Percentiles rank a stretch among this genome's conserved stretches.
Conservation (phyloP, 2,329 filamentous ascomycete genomes). For the Phyllosticta citribraziliensis region DNA sequence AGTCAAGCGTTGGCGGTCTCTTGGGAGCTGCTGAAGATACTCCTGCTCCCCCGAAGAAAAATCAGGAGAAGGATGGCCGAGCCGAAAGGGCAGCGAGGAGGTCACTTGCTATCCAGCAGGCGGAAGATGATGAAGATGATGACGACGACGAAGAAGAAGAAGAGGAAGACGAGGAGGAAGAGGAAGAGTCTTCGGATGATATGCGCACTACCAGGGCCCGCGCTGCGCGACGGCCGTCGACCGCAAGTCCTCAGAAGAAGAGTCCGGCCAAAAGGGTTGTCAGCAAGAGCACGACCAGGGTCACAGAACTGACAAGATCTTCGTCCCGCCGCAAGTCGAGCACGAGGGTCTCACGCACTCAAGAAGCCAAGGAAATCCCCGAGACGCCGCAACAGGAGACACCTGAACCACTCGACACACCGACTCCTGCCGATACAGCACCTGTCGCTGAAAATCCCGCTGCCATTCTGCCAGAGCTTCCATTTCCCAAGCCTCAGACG, state of each 20-base stretch:
- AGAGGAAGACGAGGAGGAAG: background rate
- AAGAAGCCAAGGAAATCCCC: background rate
- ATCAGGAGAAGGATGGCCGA: conserved; percentile 1
- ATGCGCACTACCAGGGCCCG: background rate
- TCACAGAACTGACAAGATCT: background rate
- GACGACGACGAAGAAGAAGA: background rate
- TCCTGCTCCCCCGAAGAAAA: background rate
- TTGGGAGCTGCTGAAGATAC: background rate
- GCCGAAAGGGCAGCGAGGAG: conserved; percentile 6
- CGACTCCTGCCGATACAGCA: background rate
- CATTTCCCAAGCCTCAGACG: background rate
- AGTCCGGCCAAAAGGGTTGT: background rate
- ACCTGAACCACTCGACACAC: background rate
- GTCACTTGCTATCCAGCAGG: background rate
- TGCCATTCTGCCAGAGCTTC: background rate
- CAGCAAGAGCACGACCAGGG: background rate
- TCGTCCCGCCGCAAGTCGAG: background rate
- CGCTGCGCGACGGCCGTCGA: background rate
- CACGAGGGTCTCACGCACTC: background rate
- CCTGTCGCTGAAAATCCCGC: background rate
- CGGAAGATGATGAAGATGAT: background rate
- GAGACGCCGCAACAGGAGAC: background rate
- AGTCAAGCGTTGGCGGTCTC: conserved; percentile 2
- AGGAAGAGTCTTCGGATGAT: background rate
- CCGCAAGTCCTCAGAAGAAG: background rate